phyloP scores from a whole-genome alignment of 106 monocot species.

The Posidonia australis region DNA sequence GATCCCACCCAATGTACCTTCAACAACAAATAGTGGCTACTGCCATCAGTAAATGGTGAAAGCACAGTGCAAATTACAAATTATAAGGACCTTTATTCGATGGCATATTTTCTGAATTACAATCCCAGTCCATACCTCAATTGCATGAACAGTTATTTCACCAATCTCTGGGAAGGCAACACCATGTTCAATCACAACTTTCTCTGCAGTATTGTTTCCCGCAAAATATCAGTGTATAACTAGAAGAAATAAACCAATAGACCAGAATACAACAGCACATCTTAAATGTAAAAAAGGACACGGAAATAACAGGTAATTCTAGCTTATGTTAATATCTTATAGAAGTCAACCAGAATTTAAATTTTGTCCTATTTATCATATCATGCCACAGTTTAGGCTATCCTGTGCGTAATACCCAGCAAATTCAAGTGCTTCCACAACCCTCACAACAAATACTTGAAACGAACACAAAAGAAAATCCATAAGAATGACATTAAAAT shows the following conservation, averaged over 20 bases:
- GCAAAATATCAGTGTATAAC: too few relatives aligned
- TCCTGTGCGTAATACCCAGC: too few relatives aligned
- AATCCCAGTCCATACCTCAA: constrained; percentile 27
- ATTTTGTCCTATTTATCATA: too few relatives aligned
- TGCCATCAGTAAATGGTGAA: neutral
- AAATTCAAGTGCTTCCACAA: too few relatives aligned
- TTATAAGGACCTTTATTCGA: neutral
- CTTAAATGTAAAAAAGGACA: neutral
- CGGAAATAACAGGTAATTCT: too few relatives aligned
- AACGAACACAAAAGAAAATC: too few relatives aligned
- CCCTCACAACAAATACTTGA: too few relatives aligned
- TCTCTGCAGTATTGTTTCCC: constrained; percentile 13
- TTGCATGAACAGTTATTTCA: constrained; percentile 10
- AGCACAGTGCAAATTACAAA: too few relatives aligned
- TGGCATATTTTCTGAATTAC: neutral
- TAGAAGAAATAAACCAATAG: neutral
- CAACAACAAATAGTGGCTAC: neutral
- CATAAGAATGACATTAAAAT: too few relatives aligned
- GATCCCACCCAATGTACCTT: constrained; percentile 26
- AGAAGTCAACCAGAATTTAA: too few relatives aligned
- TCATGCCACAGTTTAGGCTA: too few relatives aligned
- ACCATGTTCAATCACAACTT: constrained; percentile 25
- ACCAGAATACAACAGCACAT: neutral
- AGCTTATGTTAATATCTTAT: too few relatives aligned
- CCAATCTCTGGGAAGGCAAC: constrained; percentile 30